phyloP scores from a whole-genome alignment of 2,329 filamentous ascomycete species.

The Colletotrichum agaves region DNA sequence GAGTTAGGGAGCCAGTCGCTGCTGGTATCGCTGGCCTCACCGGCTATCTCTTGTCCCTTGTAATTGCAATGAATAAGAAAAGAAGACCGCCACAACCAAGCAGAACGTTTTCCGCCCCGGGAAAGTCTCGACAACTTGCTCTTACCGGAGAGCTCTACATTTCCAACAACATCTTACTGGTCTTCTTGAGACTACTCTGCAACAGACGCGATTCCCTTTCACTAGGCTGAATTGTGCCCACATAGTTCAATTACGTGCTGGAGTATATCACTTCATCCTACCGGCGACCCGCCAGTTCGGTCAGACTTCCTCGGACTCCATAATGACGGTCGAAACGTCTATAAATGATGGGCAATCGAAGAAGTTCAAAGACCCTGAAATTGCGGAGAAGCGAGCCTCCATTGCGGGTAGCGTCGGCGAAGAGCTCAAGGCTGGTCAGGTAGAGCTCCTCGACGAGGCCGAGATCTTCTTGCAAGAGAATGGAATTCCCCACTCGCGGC shows the following conservation, averaged over 20 bases:
- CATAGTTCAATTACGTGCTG: conserved; percentile 8
- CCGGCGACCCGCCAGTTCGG: background rate
- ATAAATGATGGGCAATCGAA: conserved; percentile 11
- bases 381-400: conserved; percentile 23
- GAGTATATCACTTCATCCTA: background rate
- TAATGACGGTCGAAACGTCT: conserved; percentile 23
- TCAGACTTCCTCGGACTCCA: conserved; percentile 19
- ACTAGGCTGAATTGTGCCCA: background rate
- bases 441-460: conserved; percentile 56
- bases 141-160: conserved; percentile 3
- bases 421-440: conserved; percentile 18
- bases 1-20: background rate
- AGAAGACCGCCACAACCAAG: background rate
- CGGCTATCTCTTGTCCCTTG: conserved; percentile 10
- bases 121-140: conserved; percentile 19
- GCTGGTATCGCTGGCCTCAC: background rate
- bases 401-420: conserved; percentile 1
- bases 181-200: background rate
- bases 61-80: conserved; percentile 20
- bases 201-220: background rate
- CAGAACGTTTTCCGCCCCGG: background rate
- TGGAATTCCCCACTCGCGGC: conserved; percentile 53
- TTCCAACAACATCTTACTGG: background rate
- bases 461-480: conserved; percentile 60
- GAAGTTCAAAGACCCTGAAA: conserved; percentile 23